Conservation (phyloP, 2,329 filamentous ascomycete species). For the Colletotrichum somersetense region DNA sequence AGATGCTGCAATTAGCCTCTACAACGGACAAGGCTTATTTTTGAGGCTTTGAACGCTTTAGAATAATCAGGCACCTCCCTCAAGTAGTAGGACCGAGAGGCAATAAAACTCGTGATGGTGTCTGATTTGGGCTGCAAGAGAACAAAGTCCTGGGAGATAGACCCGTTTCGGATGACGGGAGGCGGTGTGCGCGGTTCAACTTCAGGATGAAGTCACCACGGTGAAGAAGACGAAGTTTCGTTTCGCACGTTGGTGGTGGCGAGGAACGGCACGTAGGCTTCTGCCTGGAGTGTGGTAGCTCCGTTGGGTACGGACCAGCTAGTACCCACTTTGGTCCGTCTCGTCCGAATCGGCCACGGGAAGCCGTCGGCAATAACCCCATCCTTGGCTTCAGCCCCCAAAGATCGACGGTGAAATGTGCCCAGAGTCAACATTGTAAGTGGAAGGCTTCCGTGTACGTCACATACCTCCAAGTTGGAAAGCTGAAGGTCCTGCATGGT, state of each 20-base stretch:
- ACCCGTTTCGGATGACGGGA: not conserved
- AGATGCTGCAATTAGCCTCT: not conserved
- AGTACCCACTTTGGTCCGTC: slow-evolving; percentile 11
- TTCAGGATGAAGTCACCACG: not conserved
- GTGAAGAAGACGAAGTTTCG: not conserved
- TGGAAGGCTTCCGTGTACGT: not conserved
- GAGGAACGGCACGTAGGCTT: slow-evolving; percentile 30
- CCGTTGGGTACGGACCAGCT: not conserved
- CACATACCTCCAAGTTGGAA: not conserved
- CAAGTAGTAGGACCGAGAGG: slow-evolving; percentile 10
- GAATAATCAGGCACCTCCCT: not conserved
- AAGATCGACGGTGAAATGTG: not conserved
- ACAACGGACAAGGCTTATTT: not conserved
- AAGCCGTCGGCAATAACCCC: not conserved
- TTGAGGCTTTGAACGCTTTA: not conserved
- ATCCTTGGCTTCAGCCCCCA: not conserved
- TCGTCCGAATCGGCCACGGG: slow-evolving; percentile 11
- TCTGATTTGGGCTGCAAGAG: not conserved
- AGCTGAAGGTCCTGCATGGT: not conserved
- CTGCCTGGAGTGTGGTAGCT: slow-evolving; percentile 25
- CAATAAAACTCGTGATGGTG: not conserved
- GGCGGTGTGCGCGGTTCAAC: not conserved
- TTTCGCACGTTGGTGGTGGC: not conserved
- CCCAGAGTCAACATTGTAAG: not conserved
- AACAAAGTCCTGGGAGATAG: not conserved